Conservation (phyloP, 208 protist genomes). For the Naegleria fowleri region DNA sequence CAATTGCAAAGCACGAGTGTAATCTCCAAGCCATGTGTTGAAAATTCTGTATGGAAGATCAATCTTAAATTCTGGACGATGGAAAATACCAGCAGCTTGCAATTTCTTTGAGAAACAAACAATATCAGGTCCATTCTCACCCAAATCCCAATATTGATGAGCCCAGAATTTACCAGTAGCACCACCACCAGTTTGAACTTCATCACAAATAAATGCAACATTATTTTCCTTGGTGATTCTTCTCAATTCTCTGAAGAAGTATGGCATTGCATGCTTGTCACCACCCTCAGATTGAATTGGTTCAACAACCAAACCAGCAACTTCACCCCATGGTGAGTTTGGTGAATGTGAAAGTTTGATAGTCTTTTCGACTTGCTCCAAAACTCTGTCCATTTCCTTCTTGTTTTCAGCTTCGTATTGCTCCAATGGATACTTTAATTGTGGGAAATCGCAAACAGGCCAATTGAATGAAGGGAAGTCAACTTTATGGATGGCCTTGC, state of each 20-base stretch:
- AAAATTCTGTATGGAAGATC: constrained; percentile 52
- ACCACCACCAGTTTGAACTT: constrained; percentile 56
- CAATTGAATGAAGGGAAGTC: constrained; percentile 61
- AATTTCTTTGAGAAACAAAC: constrained; percentile 64
- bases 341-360: constrained; percentile 32
- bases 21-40: constrained; percentile 63
- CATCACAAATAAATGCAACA: constrained; percentile 60
- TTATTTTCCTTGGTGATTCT: constrained; percentile 46
- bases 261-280: constrained; percentile 49
- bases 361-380: constrained; percentile 43
- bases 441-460: constrained; percentile 52
- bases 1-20: constrained; percentile 44
- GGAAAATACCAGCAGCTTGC: constrained; percentile 45
- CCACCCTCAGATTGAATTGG: constrained; percentile 51
- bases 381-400: constrained; percentile 48
- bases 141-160: constrained; percentile 55
- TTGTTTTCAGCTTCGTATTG: constrained; percentile 43
- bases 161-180: constrained; percentile 64
- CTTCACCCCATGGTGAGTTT: constrained; percentile 30
- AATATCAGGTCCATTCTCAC: constrained; percentile 49
- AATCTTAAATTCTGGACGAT: constrained; percentile 37
- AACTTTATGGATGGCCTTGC: constrained; percentile 58
- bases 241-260: constrained; percentile 53
- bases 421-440: constrained; percentile 53
- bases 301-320: constrained; percentile 55